Conservation (phyloP, 2,329 filamentous ascomycete species). For the Ophiostoma angusticollis region DNA sequence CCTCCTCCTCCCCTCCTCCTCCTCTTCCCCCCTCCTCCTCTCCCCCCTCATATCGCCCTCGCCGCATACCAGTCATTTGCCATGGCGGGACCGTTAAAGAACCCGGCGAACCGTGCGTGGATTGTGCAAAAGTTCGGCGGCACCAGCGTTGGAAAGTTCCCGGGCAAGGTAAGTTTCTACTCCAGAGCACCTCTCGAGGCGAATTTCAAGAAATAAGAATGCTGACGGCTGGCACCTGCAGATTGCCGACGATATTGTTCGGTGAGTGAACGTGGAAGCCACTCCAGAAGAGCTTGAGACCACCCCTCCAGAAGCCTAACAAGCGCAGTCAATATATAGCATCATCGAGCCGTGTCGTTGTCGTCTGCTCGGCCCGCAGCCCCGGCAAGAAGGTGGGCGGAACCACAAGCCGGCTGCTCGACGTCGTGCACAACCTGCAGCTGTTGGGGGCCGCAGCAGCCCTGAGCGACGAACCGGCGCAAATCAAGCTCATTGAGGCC, state of each 20-base stretch:
- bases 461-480: slow-evolving; percentile 34
- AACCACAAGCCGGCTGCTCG: slow-evolving; percentile 75
- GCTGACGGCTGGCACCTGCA: slow-evolving; percentile 22
- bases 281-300: neutral
- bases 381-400: slow-evolving; percentile 89
- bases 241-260: slow-evolving; percentile 18
- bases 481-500: slow-evolving; percentile 42
- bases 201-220: neutral
- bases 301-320: neutral
- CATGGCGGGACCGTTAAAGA: slow-evolving; percentile 12
- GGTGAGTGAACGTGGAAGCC: slow-evolving; percentile 9
- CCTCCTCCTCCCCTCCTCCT: neutral
- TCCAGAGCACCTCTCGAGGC: too few species aligned
- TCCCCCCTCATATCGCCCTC: neutral
- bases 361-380: slow-evolving; percentile 92
- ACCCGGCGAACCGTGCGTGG: slow-evolving; percentile 24
- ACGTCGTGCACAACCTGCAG: slow-evolving; percentile 45
- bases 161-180: slow-evolving; percentile 32
- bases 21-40: neutral
- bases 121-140: slow-evolving; percentile 51
- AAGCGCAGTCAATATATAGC: slow-evolving; percentile 10
- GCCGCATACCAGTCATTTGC: neutral
- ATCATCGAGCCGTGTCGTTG: slow-evolving; percentile 58
- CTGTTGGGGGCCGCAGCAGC: slow-evolving; percentile 36
- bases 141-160: slow-evolving; percentile 45